phyloP scores from a whole-genome alignment of 2,329 filamentous ascomycete genomes.

The Paecilomyces variotii region DNA sequence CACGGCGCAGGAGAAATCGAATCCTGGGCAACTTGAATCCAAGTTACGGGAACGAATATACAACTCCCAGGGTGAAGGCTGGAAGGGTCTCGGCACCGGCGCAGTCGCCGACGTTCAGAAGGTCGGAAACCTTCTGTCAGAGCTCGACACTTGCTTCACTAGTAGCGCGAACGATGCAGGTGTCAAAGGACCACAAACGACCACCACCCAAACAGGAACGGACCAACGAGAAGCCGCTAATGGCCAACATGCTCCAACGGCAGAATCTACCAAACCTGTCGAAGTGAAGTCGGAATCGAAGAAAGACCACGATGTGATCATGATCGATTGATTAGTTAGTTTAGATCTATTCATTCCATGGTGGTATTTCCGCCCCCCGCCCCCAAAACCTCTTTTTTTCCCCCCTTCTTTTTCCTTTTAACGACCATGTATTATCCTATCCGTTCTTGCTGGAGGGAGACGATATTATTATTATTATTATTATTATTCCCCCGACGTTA shows the following conservation, averaged over 20 bases:
- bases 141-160: constrained; percentile 22
- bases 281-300: constrained; percentile 1
- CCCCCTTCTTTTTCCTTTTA: neutral
- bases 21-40: constrained; percentile 12
- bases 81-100: constrained; percentile 32
- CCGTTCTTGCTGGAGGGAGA: neutral
- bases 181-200: neutral
- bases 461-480: neutral
- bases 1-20: constrained; percentile 9
- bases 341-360: too few relatives aligned
- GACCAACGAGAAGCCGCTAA: neutral
- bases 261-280: neutral
- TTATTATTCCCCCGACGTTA: neutral
- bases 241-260: neutral
- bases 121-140: constrained; percentile 23
- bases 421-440: neutral
- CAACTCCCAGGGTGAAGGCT: constrained; percentile 28
- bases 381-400: neutral
- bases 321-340: constrained; percentile 21
- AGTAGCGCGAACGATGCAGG: constrained; percentile 1
- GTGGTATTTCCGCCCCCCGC: too few relatives aligned
- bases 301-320: constrained; percentile 23
- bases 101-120: constrained; percentile 25
- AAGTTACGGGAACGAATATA: constrained; percentile 26
- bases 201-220: neutral